Base-by-base conservation (phyloP, 805 yeast species). In the Saturnispora saitoi region DNA sequence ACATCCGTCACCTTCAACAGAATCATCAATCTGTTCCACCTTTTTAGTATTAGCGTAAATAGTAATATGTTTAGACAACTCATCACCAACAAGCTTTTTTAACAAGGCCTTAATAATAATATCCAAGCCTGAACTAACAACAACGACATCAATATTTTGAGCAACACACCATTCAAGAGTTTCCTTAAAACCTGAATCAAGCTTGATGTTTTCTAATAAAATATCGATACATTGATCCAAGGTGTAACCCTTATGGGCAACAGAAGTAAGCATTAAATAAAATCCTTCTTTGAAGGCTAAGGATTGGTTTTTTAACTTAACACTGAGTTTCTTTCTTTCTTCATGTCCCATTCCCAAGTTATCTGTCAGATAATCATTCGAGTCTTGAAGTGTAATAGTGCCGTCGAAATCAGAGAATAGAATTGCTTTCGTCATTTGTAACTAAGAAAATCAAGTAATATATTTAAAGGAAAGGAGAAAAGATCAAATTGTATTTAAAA, bases 351-450 rank as follows among this genome's bases (percentile, higher is more conserved):
- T 84, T 3, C 99, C 99, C 20, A 84, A 70, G 57, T 78, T 78
- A 64, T 93, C 98, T 8, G 97, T 90, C 54, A 93, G 70, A 64
- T 73, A 85, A 66, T 93, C 98, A 65, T 93, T 93, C 51, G 96
- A 86, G 65, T 93, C 99, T 65, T 91, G 95, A 51, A 86, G 70
- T 11, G 99, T 93, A 54, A 93, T 93, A 2, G 99, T 93, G 28
- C 99, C 99, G 64, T 93, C 99, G 80, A 95, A 93, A 66, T 93
- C 99, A 39, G 97, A 86, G 72, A 93, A 93, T 39, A 93, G 84
- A 59, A 93, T 88, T 42, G 95, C 91, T 54, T 54, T 51, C 11
- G 63, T 63, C 15, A 40, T 29, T 4, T 36, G 37, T n/a, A n/a
- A 28, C 6, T 10, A 39, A n/a, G 12, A 10, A n/a, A 9, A 1